These are phyloP conservation scores for Apium graveolens DNA, from an alignment of 129 eudicot species.

Conservation along the genomic window DNA sequence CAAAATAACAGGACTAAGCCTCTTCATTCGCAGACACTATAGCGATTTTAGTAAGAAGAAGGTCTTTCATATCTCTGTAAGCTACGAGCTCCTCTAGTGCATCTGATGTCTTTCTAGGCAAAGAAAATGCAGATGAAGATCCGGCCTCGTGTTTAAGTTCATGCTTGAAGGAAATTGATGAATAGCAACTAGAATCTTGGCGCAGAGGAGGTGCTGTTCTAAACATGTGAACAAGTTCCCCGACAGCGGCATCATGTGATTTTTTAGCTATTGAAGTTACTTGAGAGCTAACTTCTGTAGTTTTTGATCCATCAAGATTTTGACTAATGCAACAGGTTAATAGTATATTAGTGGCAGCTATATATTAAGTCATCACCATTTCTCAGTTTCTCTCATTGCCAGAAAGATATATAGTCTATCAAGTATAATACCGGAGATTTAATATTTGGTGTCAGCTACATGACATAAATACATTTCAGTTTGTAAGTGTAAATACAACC, in stretches of 20 bases:
- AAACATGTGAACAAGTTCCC: constrained; percentile 90
- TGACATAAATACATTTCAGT: not conserved
- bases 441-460: not conserved
- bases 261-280: constrained; percentile 35
- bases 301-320: constrained; percentile 39
- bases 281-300: constrained; percentile 38
- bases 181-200: constrained; percentile 57
- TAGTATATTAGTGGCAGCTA: not conserved
- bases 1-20: constrained; percentile 6
- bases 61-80: constrained; percentile 62
- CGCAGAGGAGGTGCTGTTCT: constrained; percentile 91
- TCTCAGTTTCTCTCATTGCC: not conserved
- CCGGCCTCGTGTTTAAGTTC: constrained; percentile 36
- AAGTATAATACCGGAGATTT: not conserved
- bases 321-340: constrained; percentile 32
- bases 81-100: constrained; percentile 88
- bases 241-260: constrained; percentile 92
- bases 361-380: not conserved
- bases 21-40: constrained; percentile 22
- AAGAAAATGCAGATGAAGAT: constrained; percentile 39
- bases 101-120: constrained; percentile 73
- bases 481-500: not conserved
- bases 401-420: not conserved
- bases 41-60: constrained; percentile 74
- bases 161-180: constrained; percentile 29